A percentile compares a stretch with the other conserved stretches of the same genome.
phyloP scores from a whole-genome alignment of 2,329 filamentous ascomycete species.

The Grosmannia penicillata region DNA sequence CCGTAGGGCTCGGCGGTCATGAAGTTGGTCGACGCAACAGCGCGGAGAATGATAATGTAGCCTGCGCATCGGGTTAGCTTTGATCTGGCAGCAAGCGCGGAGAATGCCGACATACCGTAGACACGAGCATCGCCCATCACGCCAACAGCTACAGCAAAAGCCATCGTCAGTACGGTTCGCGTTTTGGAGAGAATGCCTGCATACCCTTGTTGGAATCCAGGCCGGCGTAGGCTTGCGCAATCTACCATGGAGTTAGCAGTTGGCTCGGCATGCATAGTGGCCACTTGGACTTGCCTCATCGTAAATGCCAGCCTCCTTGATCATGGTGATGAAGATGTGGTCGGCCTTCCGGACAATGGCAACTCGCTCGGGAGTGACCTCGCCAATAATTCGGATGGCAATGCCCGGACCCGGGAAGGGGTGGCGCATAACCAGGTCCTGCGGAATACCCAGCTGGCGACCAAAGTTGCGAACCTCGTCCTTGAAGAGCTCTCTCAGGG shows the following conservation, averaged over 20 bases:
- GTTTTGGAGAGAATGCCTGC: not conserved
- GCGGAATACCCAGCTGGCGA: constrained; percentile 52
- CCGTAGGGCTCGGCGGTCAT: constrained; percentile 62
- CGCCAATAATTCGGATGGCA: constrained; percentile 68
- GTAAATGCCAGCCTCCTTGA: constrained; percentile 58
- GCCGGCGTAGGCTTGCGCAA: constrained; percentile 32
- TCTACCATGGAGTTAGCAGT: constrained; percentile 15
- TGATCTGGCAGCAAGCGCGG: too few species aligned
- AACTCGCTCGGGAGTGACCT: constrained; percentile 67
- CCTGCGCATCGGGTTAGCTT: constrained; percentile 14
- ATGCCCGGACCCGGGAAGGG: constrained; percentile 32
- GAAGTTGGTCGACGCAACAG: constrained; percentile 42
- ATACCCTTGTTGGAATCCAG: constrained; percentile 25
- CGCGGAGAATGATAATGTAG: constrained; percentile 25
- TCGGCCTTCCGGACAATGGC: constrained; percentile 67
- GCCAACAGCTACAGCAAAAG: constrained; percentile 18
- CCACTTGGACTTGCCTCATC: constrained; percentile 27
- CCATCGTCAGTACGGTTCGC: not conserved
- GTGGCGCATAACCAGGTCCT: constrained; percentile 61
- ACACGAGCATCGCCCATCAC: constrained; percentile 22
- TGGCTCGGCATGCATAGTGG: not conserved
- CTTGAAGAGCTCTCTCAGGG: constrained; percentile 68
- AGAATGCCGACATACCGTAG: constrained; percentile 15
- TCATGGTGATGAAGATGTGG: constrained; percentile 64
- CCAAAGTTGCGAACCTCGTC: constrained; percentile 56